Base-by-base conservation (phyloP, 2,329 filamentous ascomycete species). In the Xylaria sp. region DNA sequence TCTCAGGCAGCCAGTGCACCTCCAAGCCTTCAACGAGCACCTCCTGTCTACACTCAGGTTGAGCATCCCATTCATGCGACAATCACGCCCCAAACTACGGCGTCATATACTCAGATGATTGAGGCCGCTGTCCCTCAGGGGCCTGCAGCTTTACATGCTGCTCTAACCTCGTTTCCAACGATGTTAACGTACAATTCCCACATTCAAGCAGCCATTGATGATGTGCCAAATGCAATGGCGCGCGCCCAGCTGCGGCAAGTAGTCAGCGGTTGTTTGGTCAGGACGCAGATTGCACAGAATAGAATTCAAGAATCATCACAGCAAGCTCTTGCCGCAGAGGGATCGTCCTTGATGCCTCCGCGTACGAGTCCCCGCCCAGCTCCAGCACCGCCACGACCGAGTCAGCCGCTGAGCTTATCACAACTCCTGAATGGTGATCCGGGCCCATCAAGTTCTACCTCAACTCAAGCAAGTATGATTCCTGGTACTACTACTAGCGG, bases 111-210 rank as follows among this genome's bases (percentile, higher is more conserved):
- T 42, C 74, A 76, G 8, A 71, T 85, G 60, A 83, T 87, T 55
- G 82, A 87, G 58, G 71, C 75, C 4, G 73, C 79, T 11, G 76
- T 87, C 0, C 76, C 79, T 0, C 76, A 79, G 55, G 84, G 84
- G 0, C 76, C 76, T 0, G 70, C 69, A 2, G 76, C 78, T 3
- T 72, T 85, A 7, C 74, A 78, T 35, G 75, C 78, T 47, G 76
- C 77, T 1, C 69, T 85, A 34, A 63, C 71, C 0, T 76, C 70
- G 2, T 79, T 82, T 59, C 82, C 81, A 0, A 75, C 74, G 2
- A 76, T 83, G 62, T 72, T 84, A 4, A 71, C 73, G 4, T 79
- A 78, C 62, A 77, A 80, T 54, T 71, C 69, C 4, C 76, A 81
- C 52, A 74, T 85, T 4, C 79, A 82, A 62, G 69, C 74, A 0